Conservation (phyloP, 495 filamentous ascomycete species). For the Penicillium bovifimosum region DNA sequence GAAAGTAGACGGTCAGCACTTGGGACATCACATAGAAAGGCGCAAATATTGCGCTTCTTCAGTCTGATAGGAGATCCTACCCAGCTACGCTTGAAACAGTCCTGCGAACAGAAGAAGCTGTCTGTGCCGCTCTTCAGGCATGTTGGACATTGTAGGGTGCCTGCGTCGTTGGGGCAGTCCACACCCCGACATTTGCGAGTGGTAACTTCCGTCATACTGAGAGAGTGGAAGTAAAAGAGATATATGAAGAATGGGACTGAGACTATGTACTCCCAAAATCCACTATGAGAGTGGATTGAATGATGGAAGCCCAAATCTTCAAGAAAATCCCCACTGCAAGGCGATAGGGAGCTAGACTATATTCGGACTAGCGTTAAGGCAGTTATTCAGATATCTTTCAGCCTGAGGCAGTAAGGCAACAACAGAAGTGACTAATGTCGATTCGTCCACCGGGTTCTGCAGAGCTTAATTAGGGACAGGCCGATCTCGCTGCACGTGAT, state of each 20-base stretch:
- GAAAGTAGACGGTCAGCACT: slow-evolving; percentile 10
- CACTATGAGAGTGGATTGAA: not conserved
- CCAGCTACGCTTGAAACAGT: slow-evolving; percentile 99
- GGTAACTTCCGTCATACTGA: slow-evolving; percentile 25
- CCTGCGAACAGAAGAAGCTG: slow-evolving; percentile 95
- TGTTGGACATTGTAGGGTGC: slow-evolving; percentile 84
- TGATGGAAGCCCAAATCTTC: slow-evolving; percentile 5
- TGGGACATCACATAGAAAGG: slow-evolving; percentile 4
- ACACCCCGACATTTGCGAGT: slow-evolving; percentile 71
- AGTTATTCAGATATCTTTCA: no score
- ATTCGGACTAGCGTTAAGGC: not conserved
- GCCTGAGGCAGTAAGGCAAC: not conserved
- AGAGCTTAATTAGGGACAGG: slow-evolving; percentile 1
- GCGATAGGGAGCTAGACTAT: not conserved
- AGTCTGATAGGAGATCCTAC: slow-evolving; percentile 50
- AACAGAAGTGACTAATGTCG: slow-evolving; percentile 2
- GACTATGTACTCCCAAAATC: not conserved
- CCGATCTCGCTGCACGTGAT: slow-evolving; percentile 27
- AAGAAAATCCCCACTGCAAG: slow-evolving; percentile 4
- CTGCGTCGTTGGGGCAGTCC: slow-evolving; percentile 79
- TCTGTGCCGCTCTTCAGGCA: slow-evolving; percentile 86
- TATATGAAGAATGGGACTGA: not conserved
- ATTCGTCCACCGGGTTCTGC: not conserved
- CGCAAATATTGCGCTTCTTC: slow-evolving; percentile 18
- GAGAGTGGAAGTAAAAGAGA: not conserved